These are phyloP conservation scores for Pichia terricola DNA, from an alignment of 1,139 yeast genomes.

Conservation along the genomic window DNA sequence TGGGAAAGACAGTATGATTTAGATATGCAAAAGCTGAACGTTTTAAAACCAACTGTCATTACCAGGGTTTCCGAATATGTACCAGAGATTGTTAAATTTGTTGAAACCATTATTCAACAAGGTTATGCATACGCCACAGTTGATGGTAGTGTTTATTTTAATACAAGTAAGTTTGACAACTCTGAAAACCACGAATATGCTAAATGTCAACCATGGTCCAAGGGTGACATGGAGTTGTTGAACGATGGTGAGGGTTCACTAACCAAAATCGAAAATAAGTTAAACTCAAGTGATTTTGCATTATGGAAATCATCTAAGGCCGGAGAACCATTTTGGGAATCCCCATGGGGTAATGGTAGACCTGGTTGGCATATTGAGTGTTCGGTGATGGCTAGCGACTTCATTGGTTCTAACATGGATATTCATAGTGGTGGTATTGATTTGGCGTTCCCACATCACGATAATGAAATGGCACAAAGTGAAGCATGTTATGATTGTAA, in stretches of 20 bases:
- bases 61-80: conserved; percentile 96
- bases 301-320: conserved; percentile 95
- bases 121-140: conserved; percentile 78
- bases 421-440: conserved; percentile 97
- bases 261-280: conserved; percentile 39
- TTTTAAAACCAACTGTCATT: conserved; percentile 72
- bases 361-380: conserved; percentile 99
- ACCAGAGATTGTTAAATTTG: conserved; percentile 81
- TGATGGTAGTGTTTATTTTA: conserved; percentile 94
- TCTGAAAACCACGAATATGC: conserved; percentile 75
- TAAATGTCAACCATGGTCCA: conserved; percentile 96
- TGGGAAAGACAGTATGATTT: conserved; percentile 83
- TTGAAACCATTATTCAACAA: conserved; percentile 59
- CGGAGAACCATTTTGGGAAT: conserved; percentile 94
- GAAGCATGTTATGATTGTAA: conserved; percentile 84
- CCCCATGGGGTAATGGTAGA: conserved; percentile 96
- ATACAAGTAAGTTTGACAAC: conserved; percentile 72
- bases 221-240: conserved; percentile 75
- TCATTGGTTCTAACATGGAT: conserved; percentile 76
- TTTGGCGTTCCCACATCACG: conserved; percentile 98
- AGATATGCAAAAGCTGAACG: conserved; percentile 82
- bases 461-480: conserved; percentile 92
- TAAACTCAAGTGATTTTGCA: conserved; percentile 80
- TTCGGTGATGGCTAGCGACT: conserved; percentile 95
- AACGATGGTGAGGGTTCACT: conserved; percentile 95